phyloP scores from a whole-genome alignment of 202 grass and related monocot species.

The Sporobolus alterniflorus region DNA sequence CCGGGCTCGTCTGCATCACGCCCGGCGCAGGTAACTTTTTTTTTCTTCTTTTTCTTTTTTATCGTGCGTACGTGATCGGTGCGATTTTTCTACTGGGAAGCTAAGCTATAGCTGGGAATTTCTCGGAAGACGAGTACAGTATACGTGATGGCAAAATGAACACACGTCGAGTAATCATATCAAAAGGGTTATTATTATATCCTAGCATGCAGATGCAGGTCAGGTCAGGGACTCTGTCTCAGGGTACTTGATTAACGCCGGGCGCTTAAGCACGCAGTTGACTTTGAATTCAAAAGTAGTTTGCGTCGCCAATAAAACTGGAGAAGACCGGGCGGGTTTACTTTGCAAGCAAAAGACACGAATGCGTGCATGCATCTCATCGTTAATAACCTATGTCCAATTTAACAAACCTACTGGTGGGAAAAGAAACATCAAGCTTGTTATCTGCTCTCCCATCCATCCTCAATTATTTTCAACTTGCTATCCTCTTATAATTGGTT shows the following conservation, averaged over 20 bases:
- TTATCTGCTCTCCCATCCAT: too few relatives aligned
- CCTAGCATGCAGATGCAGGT: neutral
- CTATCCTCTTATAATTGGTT: neutral
- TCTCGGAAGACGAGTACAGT: neutral
- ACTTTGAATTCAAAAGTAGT: conserved; percentile 51
- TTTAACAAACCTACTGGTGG: too few relatives aligned
- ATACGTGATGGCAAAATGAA: neutral
- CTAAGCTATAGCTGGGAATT: too few relatives aligned
- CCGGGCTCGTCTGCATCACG: conserved; percentile 49
- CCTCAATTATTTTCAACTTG: too few relatives aligned
- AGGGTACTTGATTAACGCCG: too few relatives aligned
- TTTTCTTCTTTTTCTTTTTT: neutral
- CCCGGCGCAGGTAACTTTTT: conserved; percentile 29
- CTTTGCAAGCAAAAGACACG: neutral
- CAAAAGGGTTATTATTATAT: neutral
- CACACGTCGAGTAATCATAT: neutral
- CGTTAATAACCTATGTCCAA: too few relatives aligned
- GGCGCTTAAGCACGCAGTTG: too few relatives aligned
- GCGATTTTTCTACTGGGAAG: neutral
- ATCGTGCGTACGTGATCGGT: neutral
- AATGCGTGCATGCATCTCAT: too few relatives aligned
- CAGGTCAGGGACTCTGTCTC: too few relatives aligned
- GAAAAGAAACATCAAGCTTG: too few relatives aligned
- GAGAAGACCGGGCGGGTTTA: neutral
- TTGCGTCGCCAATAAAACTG: neutral